Conservation (phyloP, 495 filamentous ascomycete species). For the Penicilliopsis zonata region DNA sequence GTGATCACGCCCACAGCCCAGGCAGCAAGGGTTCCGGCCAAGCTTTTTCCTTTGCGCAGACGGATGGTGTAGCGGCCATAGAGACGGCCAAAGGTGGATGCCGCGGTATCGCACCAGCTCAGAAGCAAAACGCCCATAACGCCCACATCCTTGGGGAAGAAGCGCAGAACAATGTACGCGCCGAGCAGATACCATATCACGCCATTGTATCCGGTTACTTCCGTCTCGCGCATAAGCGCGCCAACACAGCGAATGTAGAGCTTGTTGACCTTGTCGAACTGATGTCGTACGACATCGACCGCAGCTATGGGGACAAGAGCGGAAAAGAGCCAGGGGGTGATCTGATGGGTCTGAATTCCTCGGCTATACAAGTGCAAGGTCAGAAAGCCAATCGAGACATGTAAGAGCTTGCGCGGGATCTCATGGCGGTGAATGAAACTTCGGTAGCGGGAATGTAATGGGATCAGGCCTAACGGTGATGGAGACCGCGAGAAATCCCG, state of each 20-base stretch:
- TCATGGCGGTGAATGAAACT: conserved; percentile 40
- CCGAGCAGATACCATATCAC: conserved; percentile 94
- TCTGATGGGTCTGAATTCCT: conserved; percentile 58
- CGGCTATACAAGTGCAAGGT: conserved; percentile 70
- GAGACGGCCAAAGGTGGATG: conserved; percentile 78
- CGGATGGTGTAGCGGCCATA: conserved; percentile 81
- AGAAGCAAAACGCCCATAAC: conserved; percentile 80
- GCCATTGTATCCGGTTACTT: conserved; percentile 86
- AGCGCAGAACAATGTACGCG: conserved; percentile 70
- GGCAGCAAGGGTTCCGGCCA: conserved; percentile 80
- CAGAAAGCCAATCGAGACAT: conserved; percentile 94
- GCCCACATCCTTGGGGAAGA: conserved; percentile 90
- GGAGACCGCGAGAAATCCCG: conserved; percentile 77
- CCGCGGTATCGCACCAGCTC: conserved; percentile 96
- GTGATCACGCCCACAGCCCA: conserved; percentile 69
- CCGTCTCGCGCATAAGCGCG: conserved; percentile 90
- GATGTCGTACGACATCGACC: conserved; percentile 74
- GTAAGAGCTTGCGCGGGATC: conserved; percentile 33
- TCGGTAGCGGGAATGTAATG: conserved; percentile 59
- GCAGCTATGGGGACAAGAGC: conserved; percentile 77
- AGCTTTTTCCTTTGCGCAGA: conserved; percentile 75
- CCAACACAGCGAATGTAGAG: conserved; percentile 77
- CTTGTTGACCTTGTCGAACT: conserved; percentile 66
- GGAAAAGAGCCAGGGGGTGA: conserved; percentile 74
- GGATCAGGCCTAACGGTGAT: conserved; percentile 86